Percentiles rank a stretch among this genome's conserved stretches.
These are phyloP conservation scores for Neophaeococcomyces mojaviensis DNA, from an alignment of 2,329 filamentous ascomycete genomes.

Conservation along the genomic window DNA sequence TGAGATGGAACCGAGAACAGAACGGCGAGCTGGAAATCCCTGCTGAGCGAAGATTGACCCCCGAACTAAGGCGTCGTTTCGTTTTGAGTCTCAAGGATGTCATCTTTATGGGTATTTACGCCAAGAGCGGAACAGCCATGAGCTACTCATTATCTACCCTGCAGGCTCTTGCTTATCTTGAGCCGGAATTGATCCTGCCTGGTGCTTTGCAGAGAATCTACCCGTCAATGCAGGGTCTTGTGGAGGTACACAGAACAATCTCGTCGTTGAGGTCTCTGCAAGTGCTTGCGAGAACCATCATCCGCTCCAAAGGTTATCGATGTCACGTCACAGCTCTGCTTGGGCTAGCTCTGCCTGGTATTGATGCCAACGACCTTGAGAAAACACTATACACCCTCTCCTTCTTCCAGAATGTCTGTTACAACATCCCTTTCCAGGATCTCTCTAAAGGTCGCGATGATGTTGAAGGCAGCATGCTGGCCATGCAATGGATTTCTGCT, in stretches of 20 bases:
- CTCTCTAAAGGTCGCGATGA: constrained; percentile 62
- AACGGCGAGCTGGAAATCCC: constrained; percentile 87
- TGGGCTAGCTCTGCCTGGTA: constrained; percentile 86
- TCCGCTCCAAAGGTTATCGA: constrained; percentile 87
- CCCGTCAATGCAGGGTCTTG: constrained; percentile 88
- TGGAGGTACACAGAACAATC: constrained; percentile 93
- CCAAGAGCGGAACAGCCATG: constrained; percentile 86
- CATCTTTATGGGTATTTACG: constrained; percentile 96
- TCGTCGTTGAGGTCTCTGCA: constrained; percentile 88
- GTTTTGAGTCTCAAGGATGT: constrained; percentile 84
- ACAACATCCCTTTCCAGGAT: constrained; percentile 88
- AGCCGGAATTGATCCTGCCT: constrained; percentile 84
- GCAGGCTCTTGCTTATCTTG: constrained; percentile 80
- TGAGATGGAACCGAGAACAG: constrained; percentile 92
- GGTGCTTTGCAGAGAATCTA: constrained; percentile 94
- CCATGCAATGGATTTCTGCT: constrained; percentile 86
- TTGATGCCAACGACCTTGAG: constrained; percentile 94
- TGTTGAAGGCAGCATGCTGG: constrained; percentile 65
- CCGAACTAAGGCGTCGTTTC: constrained; percentile 77
- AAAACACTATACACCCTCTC: constrained; percentile 93
- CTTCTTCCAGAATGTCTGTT: constrained; percentile 91
- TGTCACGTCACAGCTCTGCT: constrained; percentile 91
- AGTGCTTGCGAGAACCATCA: constrained; percentile 85
- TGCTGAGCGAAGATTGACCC: constrained; percentile 67
- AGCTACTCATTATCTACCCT: constrained; percentile 86